Evolutionary conservation across 805 yeast genomes (phyloP), one percentile per base, ranked within the genome.

Genomic region (Isabelozyma gotoi): DNA sequence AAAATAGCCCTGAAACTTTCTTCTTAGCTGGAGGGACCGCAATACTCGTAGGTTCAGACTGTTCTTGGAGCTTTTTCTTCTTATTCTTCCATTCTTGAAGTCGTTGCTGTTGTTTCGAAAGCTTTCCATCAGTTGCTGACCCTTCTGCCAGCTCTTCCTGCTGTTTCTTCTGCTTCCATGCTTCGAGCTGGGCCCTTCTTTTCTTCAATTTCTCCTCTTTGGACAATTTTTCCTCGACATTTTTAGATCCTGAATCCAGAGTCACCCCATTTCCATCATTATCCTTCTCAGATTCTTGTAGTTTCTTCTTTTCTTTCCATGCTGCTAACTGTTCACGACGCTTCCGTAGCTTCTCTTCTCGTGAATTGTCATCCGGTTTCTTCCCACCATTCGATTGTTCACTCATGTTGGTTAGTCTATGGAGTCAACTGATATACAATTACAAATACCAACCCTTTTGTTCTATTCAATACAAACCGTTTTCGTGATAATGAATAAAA

Each of bases 301-400:
- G 65, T 33, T 70, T 71, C 55, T 79, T 80, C 60, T 78, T 78
- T 51, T 65, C 68, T 52, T 78, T 81, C 88, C 88, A 84, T 36
- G 74, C 75, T 5, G 78, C 79, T 39, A 82, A 55, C 50, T 74
- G 76, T 47, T 78, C 81, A 47, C 76, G 76, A 41, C 88, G 69
- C 42, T 52, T 56, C 33, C 59, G 48, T 16, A 67, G 55, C 49
- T 70, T 70, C 29, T 68, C 74, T 43, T 57, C 63, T 38, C 62
- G 63, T 10, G 29, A 4, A 24, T 7, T 24, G 8, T n/a, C 29
- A 24, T 24, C 29, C 7, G 29, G 12, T 10, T 24, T 24, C n/a
- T 3, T 24, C 29, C 8, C 29, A 24, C 29, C 29, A 24, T 24
- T 24, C 29, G 7, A 24, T 24, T 24, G 8, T n/a, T 24, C 29